Evolutionary conservation across 2,329 filamentous ascomycete genomes (phyloP).

Genomic region (Teratosphaeria zuluensis): DNA sequence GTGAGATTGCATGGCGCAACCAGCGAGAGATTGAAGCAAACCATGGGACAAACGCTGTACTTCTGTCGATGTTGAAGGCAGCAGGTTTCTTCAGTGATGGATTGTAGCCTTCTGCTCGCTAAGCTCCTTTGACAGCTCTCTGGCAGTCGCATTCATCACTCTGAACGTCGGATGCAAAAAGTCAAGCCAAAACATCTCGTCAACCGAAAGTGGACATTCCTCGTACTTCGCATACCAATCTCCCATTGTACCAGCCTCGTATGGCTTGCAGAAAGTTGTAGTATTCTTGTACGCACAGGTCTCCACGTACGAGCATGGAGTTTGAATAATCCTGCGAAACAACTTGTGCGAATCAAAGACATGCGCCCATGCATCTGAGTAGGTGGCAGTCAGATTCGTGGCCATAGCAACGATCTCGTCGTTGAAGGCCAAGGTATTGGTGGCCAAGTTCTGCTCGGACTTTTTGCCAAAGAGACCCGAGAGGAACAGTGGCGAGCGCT

Average conservation of each 20-base stretch:
- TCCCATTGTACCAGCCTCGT: conserved; percentile 37
- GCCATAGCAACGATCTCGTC: conserved; percentile 34
- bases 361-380: conserved; percentile 40
- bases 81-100: not conserved
- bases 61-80: too few relatives aligned
- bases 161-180: conserved; percentile 54
- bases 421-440: conserved; percentile 43
- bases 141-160: conserved; percentile 51
- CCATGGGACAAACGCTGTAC: too few relatives aligned
- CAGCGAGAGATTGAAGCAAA: too few relatives aligned
- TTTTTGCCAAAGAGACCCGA: conserved; percentile 15
- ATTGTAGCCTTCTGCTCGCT: conserved; percentile 2
- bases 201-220: conserved; percentile 45
- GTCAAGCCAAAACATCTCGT: conserved; percentile 58
- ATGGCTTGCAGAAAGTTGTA: conserved; percentile 45
- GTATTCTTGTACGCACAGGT: conserved; percentile 47
- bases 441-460: conserved; percentile 23
- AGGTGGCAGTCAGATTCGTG: conserved; percentile 26
- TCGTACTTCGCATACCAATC: conserved; percentile 30
- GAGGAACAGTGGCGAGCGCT: conserved; percentile 25
- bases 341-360: conserved; percentile 44
- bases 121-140: conserved; percentile 32
- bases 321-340: conserved; percentile 45
- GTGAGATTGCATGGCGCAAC: too few relatives aligned
- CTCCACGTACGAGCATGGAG: conserved; percentile 41